Evolutionary conservation across 805 yeast species (phyloP), one percentile per base, ranked within the genome.

Genomic region (Metschnikowia vanudenii): DNA sequence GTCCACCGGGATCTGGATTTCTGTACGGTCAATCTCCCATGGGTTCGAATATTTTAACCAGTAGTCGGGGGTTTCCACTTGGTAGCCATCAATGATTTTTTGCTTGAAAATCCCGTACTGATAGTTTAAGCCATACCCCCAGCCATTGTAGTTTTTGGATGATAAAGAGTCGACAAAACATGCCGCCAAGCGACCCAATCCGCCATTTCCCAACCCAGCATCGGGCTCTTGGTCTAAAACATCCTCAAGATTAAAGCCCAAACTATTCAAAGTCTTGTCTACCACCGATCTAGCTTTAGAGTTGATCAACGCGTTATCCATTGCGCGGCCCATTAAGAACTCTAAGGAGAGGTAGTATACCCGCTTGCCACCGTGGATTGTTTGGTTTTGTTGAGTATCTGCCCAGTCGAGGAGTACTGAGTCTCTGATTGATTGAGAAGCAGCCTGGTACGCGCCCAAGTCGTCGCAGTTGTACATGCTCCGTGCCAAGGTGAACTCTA

Each of bases 91-190:
- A 56, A 88, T 78, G 60, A 90, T 88, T 64, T 82, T 82, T 70
- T 90, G 97, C 55, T 89, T 80, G 69, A 90, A 90, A 57, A 90
- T 90, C 65, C 97, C 97, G 63, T 91, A 90, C 67, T 89, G 89
- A 71, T 90, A 90, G 63, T 96, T 84, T 56, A 90, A 73, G 50
- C 97, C 97, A 65, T 90, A 90, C 53, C 97, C 97, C 97, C 97
- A 90, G 42, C 96, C 96, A 14, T 95, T 89, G 65, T 87, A 88
- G 65, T 87, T 83, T 54, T 87, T 85, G 4, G 96, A 82, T 30
- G 94, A 81, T 63, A 90, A 71, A 1, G 96, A 88, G 69, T 91
- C 97, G 39, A 90, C 80, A 63, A 89, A 90, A 68, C 97, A 91
- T 17, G 97, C 96, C 18, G 97, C 97, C 61, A 90, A 75, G 63